Base-by-base conservation (phyloP, 2,329 filamentous ascomycete genomes). In the Alternaria atra region DNA sequence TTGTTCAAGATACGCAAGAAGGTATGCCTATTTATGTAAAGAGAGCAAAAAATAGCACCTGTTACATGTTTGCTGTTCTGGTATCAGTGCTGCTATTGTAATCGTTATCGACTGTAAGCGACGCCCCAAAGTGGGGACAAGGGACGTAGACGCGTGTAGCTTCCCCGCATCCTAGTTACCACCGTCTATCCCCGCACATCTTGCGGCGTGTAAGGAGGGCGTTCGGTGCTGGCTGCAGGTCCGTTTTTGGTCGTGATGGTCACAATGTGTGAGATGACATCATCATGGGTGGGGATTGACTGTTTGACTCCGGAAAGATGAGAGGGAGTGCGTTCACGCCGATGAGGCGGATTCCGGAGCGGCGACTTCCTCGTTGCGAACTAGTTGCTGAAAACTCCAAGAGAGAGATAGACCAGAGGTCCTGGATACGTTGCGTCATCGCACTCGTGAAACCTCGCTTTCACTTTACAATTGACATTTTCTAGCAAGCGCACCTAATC, bases 121-220 rank as follows among this genome's bases (percentile, higher is more conserved):
- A 35, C 23, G 43, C 2, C 35, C 29, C 25, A 43, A 56, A 55
- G 64, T 51, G 56, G 64, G 60, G 60, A 55, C 17, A 20, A 54
- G 60, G 62, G 60, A 53, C 15, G 25, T 63, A 64, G 62, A 67
- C 66, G 64, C 64, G 66, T 65, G 50, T 68, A 65, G 27, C 43
- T 23, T 58, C 64, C 62, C 62, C 64, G 50, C 53, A 61, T 15
- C 37, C 40, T 15, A 25, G 4, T 17, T 20, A 3, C 17, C 39
- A 27, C 40, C 51, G 30, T 20, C 25, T 34, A 55, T n/a, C 30
- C 29, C 52, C 52, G 23, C 54, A 25, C 20, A 42, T 29, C 5
- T 6, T 34, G 30, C 46, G 6, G 40, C 15, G 9, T n/a, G 12
- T 2, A 34, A 5, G 7, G 15, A 15, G 3, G 9, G 15, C 15